A percentile compares a stretch with the other conserved stretches of the same genome.
Conservation (phyloP, 495 filamentous ascomycete species). For the Trichoderma orchidacearum region DNA sequence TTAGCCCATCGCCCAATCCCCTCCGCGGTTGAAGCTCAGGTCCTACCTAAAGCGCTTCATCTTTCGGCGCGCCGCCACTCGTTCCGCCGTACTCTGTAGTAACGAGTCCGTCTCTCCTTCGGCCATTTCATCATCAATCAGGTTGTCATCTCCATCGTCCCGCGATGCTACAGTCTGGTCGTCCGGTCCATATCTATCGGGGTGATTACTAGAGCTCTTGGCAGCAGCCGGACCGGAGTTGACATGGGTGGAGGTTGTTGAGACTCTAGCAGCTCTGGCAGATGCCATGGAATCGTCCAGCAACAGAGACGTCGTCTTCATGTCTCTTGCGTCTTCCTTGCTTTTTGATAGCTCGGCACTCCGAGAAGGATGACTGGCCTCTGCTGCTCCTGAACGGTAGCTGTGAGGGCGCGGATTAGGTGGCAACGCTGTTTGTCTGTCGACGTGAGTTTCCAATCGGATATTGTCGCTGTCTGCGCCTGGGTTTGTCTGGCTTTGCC, state of each 20-base stretch:
- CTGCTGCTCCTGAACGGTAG: background rate
- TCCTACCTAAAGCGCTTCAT: slow-evolving; percentile 90
- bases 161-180: slow-evolving; percentile 11
- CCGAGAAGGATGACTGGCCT: slow-evolving; percentile 23
- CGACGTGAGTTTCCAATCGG: background rate
- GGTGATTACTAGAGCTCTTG: background rate
- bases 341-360: slow-evolving; percentile 25
- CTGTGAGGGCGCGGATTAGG: background rate
- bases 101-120: slow-evolving; percentile 27
- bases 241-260: slow-evolving; percentile 26
- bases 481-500: background rate
- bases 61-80: slow-evolving; percentile 71
- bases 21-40: slow-evolving; percentile 2
- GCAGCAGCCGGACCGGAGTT: slow-evolving; percentile 16
- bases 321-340: slow-evolving; percentile 6
- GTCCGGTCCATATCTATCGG: slow-evolving; percentile 22
- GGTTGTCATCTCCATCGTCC: slow-evolving; percentile 37
- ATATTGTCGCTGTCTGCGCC: background rate
- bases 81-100: slow-evolving; percentile 52
- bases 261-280: slow-evolving; percentile 23
- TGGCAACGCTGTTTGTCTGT: background rate
- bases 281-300: slow-evolving; percentile 28
- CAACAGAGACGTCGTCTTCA: background rate
- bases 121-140: slow-evolving; percentile 31
- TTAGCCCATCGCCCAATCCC: slow-evolving; percentile 9